Percentiles rank a stretch among this genome's conserved stretches.
Conservation (phyloP, 129 eudicot genomes). For the Scalesia atractyloides region DNA sequence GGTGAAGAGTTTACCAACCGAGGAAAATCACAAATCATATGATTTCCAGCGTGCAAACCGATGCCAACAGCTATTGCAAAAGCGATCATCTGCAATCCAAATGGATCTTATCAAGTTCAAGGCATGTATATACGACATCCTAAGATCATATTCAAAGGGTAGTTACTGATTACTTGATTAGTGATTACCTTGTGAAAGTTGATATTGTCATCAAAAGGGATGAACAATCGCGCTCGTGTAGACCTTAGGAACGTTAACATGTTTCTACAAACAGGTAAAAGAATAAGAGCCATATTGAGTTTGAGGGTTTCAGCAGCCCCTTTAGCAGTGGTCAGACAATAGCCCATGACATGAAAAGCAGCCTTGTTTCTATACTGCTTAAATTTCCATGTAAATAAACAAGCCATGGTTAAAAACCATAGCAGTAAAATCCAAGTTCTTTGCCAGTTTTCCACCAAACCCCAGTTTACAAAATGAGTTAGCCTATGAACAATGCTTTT, state of each 20-base stretch:
- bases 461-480: constrained; percentile 40
- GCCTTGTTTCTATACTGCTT: constrained; percentile 63
- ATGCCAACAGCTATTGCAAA: constrained; percentile 76
- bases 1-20: constrained; percentile 69
- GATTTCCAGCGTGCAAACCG: constrained; percentile 74
- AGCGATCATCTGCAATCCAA: constrained; percentile 65
- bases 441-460: constrained; percentile 80
- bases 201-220: constrained; percentile 88
- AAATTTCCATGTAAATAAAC: constrained; percentile 85
- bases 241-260: constrained; percentile 77
- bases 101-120: constrained; percentile 7
- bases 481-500: constrained; percentile 40
- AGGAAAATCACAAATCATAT: constrained; percentile 88
- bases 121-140: neutral
- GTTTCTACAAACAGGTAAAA: constrained; percentile 88
- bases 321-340: constrained; percentile 86
- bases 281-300: constrained; percentile 95
- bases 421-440: constrained; percentile 73
- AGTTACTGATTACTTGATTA: neutral
- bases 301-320: constrained; percentile 98
- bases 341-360: constrained; percentile 90
- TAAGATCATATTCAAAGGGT: constrained; percentile 4
- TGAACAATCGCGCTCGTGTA: constrained; percentile 67
- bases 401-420: constrained; percentile 74
- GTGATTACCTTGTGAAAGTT: constrained; percentile 82